phyloP scores from a whole-genome alignment of 108 stramenopile species.

The Craspedostauros australis region DNA sequence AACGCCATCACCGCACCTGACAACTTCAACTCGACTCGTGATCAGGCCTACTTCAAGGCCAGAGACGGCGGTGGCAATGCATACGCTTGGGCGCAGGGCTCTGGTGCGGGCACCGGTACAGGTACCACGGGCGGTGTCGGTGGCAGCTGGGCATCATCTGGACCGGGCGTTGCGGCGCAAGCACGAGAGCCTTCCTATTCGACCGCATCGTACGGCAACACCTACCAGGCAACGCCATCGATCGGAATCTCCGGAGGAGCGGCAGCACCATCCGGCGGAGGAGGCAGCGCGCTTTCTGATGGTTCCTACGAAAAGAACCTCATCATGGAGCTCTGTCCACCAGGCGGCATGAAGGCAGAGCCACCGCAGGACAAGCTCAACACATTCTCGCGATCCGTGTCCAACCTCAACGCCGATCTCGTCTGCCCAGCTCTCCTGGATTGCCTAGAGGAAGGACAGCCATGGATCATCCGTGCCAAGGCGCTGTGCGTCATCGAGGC shows the following conservation, averaged over 20 bases:
- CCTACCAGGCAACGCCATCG: slow-evolving; percentile 24
- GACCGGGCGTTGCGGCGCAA: slow-evolving; percentile 13
- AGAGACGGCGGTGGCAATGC: slow-evolving; percentile 40
- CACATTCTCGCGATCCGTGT: slow-evolving; percentile 61
- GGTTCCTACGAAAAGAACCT: slow-evolving; percentile 89
- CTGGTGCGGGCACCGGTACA: slow-evolving; percentile 10
- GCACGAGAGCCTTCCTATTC: slow-evolving; percentile 7
- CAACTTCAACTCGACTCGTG: slow-evolving; percentile 22
- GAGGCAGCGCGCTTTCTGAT: slow-evolving; percentile 45
- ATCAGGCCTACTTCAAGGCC: slow-evolving; percentile 68
- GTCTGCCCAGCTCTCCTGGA: slow-evolving; percentile 84
- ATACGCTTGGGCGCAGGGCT: slow-evolving; percentile 45
- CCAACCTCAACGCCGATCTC: slow-evolving; percentile 78
- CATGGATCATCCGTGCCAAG: slow-evolving; percentile 88
- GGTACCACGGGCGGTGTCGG: slow-evolving; percentile 44
- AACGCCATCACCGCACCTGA: slow-evolving; percentile 39
- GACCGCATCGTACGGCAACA: background rate
- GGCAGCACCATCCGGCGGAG: slow-evolving; percentile 7
- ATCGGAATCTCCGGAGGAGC: slow-evolving; percentile 15
- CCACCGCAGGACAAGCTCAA: slow-evolving; percentile 84
- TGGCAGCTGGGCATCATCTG: slow-evolving; percentile 47
- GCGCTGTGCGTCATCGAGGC: slow-evolving; percentile 83
- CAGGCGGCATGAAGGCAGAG: slow-evolving; percentile 90
- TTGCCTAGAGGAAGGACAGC: slow-evolving; percentile 82
- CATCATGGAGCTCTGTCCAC: slow-evolving; percentile 87